Conservation (phyloP, 371 early-diverging fungal species). For the Agmasoma carcini region DNA sequence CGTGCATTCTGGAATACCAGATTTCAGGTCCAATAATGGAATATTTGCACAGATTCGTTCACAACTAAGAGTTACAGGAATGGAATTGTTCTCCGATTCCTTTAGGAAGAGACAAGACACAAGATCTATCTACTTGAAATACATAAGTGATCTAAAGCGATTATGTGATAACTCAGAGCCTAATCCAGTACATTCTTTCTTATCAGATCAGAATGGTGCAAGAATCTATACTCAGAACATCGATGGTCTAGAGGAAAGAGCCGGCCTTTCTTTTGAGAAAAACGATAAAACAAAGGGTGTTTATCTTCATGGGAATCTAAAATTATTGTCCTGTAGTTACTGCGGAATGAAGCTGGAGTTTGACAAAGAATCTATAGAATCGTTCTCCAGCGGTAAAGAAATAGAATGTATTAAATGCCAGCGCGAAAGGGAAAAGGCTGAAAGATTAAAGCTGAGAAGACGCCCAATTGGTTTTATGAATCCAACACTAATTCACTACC, state of each 20-base stretch:
- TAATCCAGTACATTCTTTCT: constrained; percentile 70
- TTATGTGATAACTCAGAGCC: constrained; percentile 60
- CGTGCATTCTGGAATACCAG: constrained; percentile 86
- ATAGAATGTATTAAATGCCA: constrained; percentile 52
- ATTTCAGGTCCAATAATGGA: constrained; percentile 84
- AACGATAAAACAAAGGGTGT: constrained; percentile 30
- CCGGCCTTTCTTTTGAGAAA: constrained; percentile 58
- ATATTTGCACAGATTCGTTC: constrained; percentile 72
- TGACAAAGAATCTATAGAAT: constrained; percentile 9
- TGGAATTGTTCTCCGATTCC: constrained; percentile 70
- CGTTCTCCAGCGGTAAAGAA: constrained; percentile 6
- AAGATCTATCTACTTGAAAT: constrained; percentile 68
- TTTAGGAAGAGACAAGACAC: constrained; percentile 57
- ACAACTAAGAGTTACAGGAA: constrained; percentile 65
- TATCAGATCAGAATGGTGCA: constrained; percentile 67
- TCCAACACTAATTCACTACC: constrained; percentile 85
- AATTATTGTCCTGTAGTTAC: constrained; percentile 36
- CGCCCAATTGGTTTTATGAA: constrained; percentile 65
- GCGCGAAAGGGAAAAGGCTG: constrained; percentile 58
- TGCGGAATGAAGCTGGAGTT: constrained; percentile 39
- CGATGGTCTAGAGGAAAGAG: constrained; percentile 76
- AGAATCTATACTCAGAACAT: constrained; percentile 93
- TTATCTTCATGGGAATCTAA: constrained; percentile 53
- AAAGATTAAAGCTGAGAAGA: constrained; percentile 56
- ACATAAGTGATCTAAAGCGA: constrained; percentile 74